Evolutionary conservation across 371 early-diverging fungal genomes (phyloP), one percentile per base, ranked within the genome.

Genomic region (Mucor velutinosus): DNA sequence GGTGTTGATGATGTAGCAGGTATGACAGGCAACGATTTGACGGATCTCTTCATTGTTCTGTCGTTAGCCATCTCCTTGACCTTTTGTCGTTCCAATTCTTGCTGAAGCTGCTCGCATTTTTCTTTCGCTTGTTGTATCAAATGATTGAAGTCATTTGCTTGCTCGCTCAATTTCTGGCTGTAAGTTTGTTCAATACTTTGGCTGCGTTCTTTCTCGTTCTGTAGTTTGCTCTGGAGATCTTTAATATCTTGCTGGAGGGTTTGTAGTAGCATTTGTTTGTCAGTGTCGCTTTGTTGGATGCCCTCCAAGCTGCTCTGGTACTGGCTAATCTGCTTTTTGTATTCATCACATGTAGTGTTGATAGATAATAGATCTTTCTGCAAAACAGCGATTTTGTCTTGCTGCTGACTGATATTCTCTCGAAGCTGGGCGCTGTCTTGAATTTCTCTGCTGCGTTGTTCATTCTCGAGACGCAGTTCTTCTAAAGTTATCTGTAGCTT

Each of bases 11-110:
- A 15, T 6, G 33, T 17, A 4, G 19, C 53, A 21, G 66, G 66
- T 15, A 66, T 60, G 27, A 2, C 21, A 8, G 66, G 66, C 23
- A 66, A 30, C 1, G 60, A 60, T 27, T 66, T 66, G 17, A 5
- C 55, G 27, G 51, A 25, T 60, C 60, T 51, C 21, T 60, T 60
- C 27, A 53, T 59, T 21, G 12, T 47, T 29, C 2, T 53, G 3
- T 23, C 49, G 4, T 10, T 41, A 39, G 41, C n/a, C 21, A 23
- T 12, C 33, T 27, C 23, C 21, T 25, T 27, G 27, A 27, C 27
- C 14, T 27, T 12, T 5, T 49, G 14, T 51, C 35, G 8, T 8
- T 30, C 4, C 49, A 65, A 12, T 30, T 64, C 56, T 11, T 39
- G 35, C 43, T 56, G 57, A 3, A 57, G 19, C 2, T 27, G 17